Percentiles rank a stretch among this genome's conserved stretches.
Evolutionary conservation across 2,329 filamentous ascomycete genomes (phyloP).

Genomic region (Sporothrix protearum): DNA sequence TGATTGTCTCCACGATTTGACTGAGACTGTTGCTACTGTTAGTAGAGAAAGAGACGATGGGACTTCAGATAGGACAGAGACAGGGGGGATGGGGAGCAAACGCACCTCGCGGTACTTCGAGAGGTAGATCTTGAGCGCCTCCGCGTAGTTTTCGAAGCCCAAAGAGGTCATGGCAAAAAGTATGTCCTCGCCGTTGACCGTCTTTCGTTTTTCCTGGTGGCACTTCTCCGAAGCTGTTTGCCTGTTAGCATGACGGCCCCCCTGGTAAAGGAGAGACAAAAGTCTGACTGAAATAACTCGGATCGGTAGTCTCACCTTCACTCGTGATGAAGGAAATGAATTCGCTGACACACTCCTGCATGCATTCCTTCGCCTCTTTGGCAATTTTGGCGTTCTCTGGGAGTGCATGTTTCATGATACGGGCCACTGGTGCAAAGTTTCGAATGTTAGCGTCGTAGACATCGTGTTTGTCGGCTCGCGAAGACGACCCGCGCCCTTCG

Average conservation of each 20-base stretch:
- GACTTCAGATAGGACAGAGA: no score
- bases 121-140: constrained; percentile 96
- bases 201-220: constrained; percentile 98
- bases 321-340: constrained; percentile 99
- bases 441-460: constrained; percentile 86
- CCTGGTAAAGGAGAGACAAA: no score
- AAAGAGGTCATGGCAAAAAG: constrained; percentile 98
- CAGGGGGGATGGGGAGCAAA: not conserved
- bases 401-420: constrained; percentile 97
- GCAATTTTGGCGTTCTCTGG: constrained; percentile 99
- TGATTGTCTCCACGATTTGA: constrained; percentile 64
- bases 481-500: constrained; percentile 43
- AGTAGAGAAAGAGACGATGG: not conserved
- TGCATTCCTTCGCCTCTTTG: constrained; percentile 98
- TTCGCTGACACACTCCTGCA: constrained; percentile 99
- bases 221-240: constrained; percentile 90
- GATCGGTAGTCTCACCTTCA: constrained; percentile 65
- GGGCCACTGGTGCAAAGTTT: constrained; percentile 92
- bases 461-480: constrained; percentile 49
- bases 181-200: constrained; percentile 97
- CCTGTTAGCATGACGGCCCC: not conserved
- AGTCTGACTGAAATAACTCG: not conserved
- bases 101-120: constrained; percentile 96
- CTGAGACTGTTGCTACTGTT: constrained; percentile 59
- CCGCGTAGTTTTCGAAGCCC: constrained; percentile 97